phyloP scores from a whole-genome alignment of 805 yeast species.

The Spathaspora boniae region DNA sequence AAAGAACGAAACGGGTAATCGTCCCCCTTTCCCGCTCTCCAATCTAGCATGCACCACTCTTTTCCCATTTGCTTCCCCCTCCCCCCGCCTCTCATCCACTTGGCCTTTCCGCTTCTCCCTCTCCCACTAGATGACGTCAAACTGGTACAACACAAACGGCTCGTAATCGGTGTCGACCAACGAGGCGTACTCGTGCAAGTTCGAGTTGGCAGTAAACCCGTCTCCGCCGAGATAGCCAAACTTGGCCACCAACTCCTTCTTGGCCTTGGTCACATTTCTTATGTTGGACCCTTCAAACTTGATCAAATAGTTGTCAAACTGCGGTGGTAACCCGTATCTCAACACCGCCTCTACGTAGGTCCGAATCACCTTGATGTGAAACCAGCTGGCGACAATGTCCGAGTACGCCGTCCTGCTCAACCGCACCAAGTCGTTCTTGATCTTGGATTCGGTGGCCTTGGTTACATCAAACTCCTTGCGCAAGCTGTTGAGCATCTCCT shows the following conservation, averaged over 20 bases:
- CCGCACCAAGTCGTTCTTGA: constrained; percentile 75
- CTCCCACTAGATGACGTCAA: constrained; percentile 35
- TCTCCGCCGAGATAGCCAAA: constrained; percentile 92
- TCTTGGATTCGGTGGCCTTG: constrained; percentile 65
- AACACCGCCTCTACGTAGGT: constrained; percentile 89
- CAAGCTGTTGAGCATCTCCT: constrained; percentile 65
- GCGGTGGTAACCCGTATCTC: constrained; percentile 96
- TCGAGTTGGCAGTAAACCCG: constrained; percentile 70
- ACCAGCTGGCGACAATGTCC: constrained; percentile 82
- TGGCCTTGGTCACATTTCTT: constrained; percentile 51
- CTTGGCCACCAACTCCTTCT: constrained; percentile 63
- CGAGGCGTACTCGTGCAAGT: constrained; percentile 82
- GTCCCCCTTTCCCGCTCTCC: no score
- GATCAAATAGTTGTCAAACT: constrained; percentile 57
- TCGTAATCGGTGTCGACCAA: constrained; percentile 93
- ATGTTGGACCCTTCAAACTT: constrained; percentile 37
- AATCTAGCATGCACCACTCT: no score
- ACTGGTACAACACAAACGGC: constrained; percentile 84
- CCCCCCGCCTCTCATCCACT: no score
- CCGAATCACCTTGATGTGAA: constrained; percentile 84
- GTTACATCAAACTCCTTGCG: constrained; percentile 78
- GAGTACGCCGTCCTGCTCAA: constrained; percentile 86
- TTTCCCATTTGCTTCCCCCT: no score
- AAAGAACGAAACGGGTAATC: no score
- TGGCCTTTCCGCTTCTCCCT: no score